Base-by-base conservation (phyloP, 106 monocot species). In the Dendrobium huoshanense region DNA sequence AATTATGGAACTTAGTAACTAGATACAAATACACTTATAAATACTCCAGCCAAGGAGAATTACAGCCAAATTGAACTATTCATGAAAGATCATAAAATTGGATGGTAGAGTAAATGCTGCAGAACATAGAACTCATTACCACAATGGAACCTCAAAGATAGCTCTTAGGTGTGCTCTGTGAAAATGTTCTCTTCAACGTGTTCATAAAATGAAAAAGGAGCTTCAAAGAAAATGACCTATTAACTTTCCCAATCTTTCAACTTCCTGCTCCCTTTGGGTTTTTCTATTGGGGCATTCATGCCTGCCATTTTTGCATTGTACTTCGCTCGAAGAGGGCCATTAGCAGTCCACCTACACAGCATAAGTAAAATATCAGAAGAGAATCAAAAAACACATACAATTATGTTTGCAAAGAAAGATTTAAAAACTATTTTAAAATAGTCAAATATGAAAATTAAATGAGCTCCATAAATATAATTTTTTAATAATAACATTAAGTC, bases 251-350 rank as follows among this genome's bases (percentile, higher is more conserved):
- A 90, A 79, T 93, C 90, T 85, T 93, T 90, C 80, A 93, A 47
- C 80, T 93, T 93, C 80, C 87, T 90, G 80, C 93, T 93, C 79
- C 93, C 93, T 88, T 88, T 93, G 72, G 93, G 93, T 79, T 87
- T 93, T 17, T 77, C 90, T 70, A 90, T 88, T 9, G 93, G 90
- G 3, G 77, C 78, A 85, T 90, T 84, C 87, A 88, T 87, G 77
- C 88, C 93, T 43, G 87, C 90, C 93, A 93, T 88, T 72, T 90
- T 93, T 16, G 82, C 78, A 67, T 88, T 85, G 77, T 93, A 93
- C 83, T 91, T 93, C 45, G 88, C 83, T 76, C 87, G 86, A 56
- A 98, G 92, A 80, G 92, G 92, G 4, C 92, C 92, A 88, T 92
- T 88, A 72, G 86, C 78, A 65, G 88, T 89, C 97, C 97, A 98